Conservation (phyloP, 2,329 filamentous ascomycete genomes). For the Ophiostoma ips region DNA sequence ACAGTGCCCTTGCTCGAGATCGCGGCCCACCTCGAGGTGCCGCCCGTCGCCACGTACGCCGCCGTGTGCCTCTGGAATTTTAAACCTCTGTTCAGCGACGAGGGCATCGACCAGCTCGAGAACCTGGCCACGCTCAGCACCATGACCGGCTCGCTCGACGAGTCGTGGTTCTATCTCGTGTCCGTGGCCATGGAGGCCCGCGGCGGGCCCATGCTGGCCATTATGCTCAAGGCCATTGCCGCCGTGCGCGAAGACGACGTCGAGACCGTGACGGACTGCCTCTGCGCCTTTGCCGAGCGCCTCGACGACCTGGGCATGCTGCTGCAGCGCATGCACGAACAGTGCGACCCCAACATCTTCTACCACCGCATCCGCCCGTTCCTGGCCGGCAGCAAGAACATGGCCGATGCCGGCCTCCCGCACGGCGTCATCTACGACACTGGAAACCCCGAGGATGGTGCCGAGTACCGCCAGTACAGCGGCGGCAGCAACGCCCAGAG, state of each 20-base stretch:
- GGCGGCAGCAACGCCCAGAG: slow-evolving; percentile 96
- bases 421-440: slow-evolving; percentile 79
- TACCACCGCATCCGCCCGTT: slow-evolving; percentile 95
- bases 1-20: slow-evolving; percentile 70
- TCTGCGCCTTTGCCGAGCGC: slow-evolving; percentile 74
- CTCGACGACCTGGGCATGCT: slow-evolving; percentile 71
- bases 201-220: slow-evolving; percentile 69
- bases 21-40: slow-evolving; percentile 67
- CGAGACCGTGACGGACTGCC: slow-evolving; percentile 56
- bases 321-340: slow-evolving; percentile 84
- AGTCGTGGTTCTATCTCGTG: slow-evolving; percentile 97
- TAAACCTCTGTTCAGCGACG: slow-evolving; percentile 75
- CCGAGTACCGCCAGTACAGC: slow-evolving; percentile 65
- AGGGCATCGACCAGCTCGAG: slow-evolving; percentile 68
- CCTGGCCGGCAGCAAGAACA: slow-evolving; percentile 92
- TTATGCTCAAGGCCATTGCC: slow-evolving; percentile 78
- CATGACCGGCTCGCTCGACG: slow-evolving; percentile 86
- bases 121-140: slow-evolving; percentile 82
- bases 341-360: slow-evolving; percentile 86
- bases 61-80: slow-evolving; percentile 93
- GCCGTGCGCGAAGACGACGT: slow-evolving; percentile 61
- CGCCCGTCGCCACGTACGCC: slow-evolving; percentile 87
- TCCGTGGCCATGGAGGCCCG: slow-evolving; percentile 92
- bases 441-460: slow-evolving; percentile 45
- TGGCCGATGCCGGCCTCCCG: slow-evolving; percentile 82